Evolutionary conservation across 2,329 filamentous ascomycete species (phyloP), one percentile per base, ranked within the genome.

Genomic region (Fusarium albidum): DNA sequence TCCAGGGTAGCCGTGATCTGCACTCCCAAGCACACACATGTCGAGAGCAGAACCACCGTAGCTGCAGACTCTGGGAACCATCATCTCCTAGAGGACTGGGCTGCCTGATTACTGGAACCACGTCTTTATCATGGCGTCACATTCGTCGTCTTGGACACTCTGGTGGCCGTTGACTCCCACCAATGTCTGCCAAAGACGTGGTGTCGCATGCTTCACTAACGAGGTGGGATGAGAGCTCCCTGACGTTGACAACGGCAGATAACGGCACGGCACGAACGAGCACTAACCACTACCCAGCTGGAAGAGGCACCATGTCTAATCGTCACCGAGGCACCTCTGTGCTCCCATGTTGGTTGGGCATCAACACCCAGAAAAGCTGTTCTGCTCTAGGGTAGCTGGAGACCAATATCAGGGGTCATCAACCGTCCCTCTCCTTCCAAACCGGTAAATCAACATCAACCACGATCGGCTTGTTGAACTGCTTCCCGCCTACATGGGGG

Each of bases 391-490:
- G 59, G 59, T 62, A 62, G 42, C 37, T 13, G 13, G 11, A 1
- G 17, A 46, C 17, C 55, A 42, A 63, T n/a, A 61, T 57, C 57
- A 49, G 27, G 35, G 40, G 25, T 17, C 43, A 18, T 49, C 14
- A 39, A 38, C 38, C 27, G 28, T 34, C 18, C 32, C 48, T 55
- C 18, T 68, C 58, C 25, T 61, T 55, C 69, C 69, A 73, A 7
- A 87, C 76, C 0, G 88, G 87, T 55, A 95, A 75, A 60, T 92
- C 85, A 26, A 96, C 68, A 69, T 96, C 91, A 11, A 96, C 86
- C n/a, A 96, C 87, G 61, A 96, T 88, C 15, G 91, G 88, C 69
- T 92, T 90, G 72, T 93, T 86, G 73, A 90, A 86, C 56, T 73
- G 79, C 70, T 87, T 90, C 13, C 84, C 84, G 2, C 78, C 80